A percentile compares a stretch with the other conserved stretches of the same genome.
Evolutionary conservation across 805 yeast genomes (phyloP).

Genomic region (Clavispora vitiphila): DNA sequence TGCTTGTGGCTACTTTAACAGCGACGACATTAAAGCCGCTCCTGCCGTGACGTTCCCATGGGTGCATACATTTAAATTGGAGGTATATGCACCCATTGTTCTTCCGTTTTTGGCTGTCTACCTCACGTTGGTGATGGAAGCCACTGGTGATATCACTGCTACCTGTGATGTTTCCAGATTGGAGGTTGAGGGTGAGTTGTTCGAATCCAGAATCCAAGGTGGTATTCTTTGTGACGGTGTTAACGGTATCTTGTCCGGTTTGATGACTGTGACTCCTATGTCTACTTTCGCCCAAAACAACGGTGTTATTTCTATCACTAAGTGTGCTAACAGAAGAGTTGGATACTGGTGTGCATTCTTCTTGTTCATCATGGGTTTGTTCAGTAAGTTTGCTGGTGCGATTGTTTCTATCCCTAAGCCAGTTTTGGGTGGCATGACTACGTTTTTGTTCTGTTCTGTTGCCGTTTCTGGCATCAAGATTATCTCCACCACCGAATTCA

Average conservation of each 20-base stretch:
- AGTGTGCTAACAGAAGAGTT: conserved; percentile 79
- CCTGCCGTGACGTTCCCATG: conserved; percentile 83
- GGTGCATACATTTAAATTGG: conserved; percentile 77
- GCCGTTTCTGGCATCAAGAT: conserved; percentile 18
- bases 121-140: conserved; percentile 82
- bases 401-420: conserved; percentile 75
- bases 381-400: conserved; percentile 49
- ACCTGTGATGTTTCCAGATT: conserved; percentile 86
- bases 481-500: conserved; percentile 17
- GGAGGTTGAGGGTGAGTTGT: conserved; percentile 75
- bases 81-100: conserved; percentile 79
- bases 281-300: conserved; percentile 93
- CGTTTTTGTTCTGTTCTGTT: conserved; percentile 16
- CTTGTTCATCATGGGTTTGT: conserved; percentile 79
- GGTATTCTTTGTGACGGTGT: conserved; percentile 88
- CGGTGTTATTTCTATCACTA: conserved; percentile 89
- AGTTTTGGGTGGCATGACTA: conserved; percentile 17
- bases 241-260: conserved; percentile 70
- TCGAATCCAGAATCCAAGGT: conserved; percentile 87
- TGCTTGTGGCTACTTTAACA: conserved; percentile 76
- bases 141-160: conserved; percentile 93
- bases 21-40: conserved; percentile 54
- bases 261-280: conserved; percentile 84
- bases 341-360: conserved; percentile 82
- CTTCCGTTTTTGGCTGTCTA: conserved; percentile 82